Conservation (phyloP, 116 monocot species). For the Dioscorea cayenensis region DNA sequence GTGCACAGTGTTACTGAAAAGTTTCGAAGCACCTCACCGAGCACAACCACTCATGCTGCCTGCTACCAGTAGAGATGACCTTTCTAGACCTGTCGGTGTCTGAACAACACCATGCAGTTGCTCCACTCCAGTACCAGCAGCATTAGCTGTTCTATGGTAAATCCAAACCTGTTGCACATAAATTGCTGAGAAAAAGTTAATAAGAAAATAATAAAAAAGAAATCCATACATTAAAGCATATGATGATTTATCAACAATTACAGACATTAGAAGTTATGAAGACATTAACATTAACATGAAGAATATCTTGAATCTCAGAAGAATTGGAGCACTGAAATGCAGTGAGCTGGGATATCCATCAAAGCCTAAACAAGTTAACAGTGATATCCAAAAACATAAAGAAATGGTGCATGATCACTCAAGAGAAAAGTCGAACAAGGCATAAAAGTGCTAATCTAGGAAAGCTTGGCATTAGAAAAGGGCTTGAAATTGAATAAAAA, state of each 20-base stretch:
- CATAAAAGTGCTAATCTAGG: not conserved
- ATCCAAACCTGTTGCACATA: slow-evolving; percentile 49
- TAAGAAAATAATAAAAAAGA: too few relatives aligned
- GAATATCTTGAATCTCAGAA: not conserved
- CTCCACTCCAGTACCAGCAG: slow-evolving; percentile 53
- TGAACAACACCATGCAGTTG: slow-evolving; percentile 42
- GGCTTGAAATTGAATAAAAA: not conserved
- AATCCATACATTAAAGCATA: not conserved
- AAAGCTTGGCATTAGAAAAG: not conserved
- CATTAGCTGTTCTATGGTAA: slow-evolving; percentile 21
- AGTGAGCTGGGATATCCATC: not conserved
- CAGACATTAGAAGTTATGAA: not conserved
- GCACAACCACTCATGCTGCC: slow-evolving; percentile 40
- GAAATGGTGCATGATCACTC: not conserved
- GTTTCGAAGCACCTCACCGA: slow-evolving; percentile 31
- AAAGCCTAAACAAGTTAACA: not conserved
- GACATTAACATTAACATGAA: not conserved
- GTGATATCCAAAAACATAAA: not conserved
- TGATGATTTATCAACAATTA: not conserved
- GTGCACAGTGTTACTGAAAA: not conserved
- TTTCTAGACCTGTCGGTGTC: slow-evolving; percentile 44
- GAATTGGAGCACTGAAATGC: not conserved
- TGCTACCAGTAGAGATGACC: slow-evolving; percentile 28
- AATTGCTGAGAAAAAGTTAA: not conserved
- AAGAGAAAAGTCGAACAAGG: not conserved